Conservation (phyloP, 2,329 filamentous ascomycete genomes). For the Xenosphaeropsis pyriputrescens region DNA sequence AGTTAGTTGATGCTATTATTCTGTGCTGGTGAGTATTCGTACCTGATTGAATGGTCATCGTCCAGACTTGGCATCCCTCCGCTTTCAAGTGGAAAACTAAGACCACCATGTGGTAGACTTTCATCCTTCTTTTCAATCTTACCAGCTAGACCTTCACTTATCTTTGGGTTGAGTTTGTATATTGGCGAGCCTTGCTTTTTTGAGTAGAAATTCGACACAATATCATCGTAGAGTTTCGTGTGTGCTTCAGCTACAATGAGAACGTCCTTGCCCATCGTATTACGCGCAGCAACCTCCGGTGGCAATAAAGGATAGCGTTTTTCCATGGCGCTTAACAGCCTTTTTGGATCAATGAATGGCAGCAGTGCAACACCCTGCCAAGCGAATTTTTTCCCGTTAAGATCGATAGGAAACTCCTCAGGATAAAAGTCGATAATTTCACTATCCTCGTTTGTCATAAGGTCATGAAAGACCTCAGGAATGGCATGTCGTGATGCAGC, state of each 20-base stretch:
- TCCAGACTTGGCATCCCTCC: constrained; percentile 64
- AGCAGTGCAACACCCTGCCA: constrained; percentile 93
- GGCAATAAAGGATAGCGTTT: constrained; percentile 70
- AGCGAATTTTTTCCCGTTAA: constrained; percentile 96
- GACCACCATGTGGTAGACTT: constrained; percentile 70
- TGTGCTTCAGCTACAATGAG: constrained; percentile 76
- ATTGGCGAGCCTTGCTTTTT: constrained; percentile 61
- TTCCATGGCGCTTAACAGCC: constrained; percentile 68
- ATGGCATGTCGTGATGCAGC: constrained; percentile 87
- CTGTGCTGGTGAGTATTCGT: constrained; percentile 20
- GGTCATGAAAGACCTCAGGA: constrained; percentile 70
- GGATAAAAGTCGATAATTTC: constrained; percentile 97
- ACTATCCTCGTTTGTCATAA: constrained; percentile 81
- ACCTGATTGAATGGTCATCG: constrained; percentile 77
- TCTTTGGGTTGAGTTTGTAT: constrained; percentile 58
- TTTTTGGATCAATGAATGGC: constrained; percentile 89
- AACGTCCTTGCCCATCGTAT: constrained; percentile 66
- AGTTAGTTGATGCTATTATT: not conserved
- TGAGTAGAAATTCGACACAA: constrained; percentile 77
- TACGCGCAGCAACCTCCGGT: constrained; percentile 63
- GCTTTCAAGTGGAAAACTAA: constrained; percentile 64
- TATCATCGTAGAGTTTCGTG: constrained; percentile 65
- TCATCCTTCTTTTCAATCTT: constrained; percentile 67
- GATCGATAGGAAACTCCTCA: constrained; percentile 78
- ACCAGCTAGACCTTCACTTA: constrained; percentile 67